phyloP scores from a whole-genome alignment of 2,329 filamentous ascomycete species.

The Incumbomyces delicatus region DNA sequence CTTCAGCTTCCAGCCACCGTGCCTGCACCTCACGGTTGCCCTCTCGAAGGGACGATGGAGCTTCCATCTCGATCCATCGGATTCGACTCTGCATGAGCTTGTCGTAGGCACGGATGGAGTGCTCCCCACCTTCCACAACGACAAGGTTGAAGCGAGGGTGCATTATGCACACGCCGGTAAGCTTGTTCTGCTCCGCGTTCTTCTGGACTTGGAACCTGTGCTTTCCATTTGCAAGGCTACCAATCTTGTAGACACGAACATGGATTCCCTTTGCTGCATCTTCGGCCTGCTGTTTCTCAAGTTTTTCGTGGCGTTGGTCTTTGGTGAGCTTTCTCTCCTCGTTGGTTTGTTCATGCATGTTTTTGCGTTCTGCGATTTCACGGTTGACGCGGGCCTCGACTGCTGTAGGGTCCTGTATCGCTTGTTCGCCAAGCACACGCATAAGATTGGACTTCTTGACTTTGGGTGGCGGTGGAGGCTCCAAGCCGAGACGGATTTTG shows the following conservation, averaged over 20 bases:
- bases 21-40: conserved; percentile 54
- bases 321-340: conserved; percentile 80
- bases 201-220: conserved; percentile 88
- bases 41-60: conserved; percentile 47
- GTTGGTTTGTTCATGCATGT: conserved; percentile 68
- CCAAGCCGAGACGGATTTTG: conserved; percentile 83
- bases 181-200: conserved; percentile 78
- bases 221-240: conserved; percentile 80
- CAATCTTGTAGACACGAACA: conserved; percentile 79
- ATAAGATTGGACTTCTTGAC: conserved; percentile 97
- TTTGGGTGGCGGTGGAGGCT: conserved; percentile 84
- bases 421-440: conserved; percentile 86
- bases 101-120: conserved; percentile 74
- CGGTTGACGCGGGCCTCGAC: conserved; percentile 89
- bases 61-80: conserved; percentile 84
- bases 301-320: conserved; percentile 76
- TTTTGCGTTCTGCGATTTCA: conserved; percentile 78
- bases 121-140: conserved; percentile 80
- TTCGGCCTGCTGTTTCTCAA: conserved; percentile 70
- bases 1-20: conserved; percentile 67
- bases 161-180: conserved; percentile 87
- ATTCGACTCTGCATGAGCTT: conserved; percentile 91
- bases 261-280: conserved; percentile 81
- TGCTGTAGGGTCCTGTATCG: conserved; percentile 91
- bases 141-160: conserved; percentile 82